Base-by-base conservation (phyloP, 2,329 filamentous ascomycete genomes). In the Huntiella bhutanensis region DNA sequence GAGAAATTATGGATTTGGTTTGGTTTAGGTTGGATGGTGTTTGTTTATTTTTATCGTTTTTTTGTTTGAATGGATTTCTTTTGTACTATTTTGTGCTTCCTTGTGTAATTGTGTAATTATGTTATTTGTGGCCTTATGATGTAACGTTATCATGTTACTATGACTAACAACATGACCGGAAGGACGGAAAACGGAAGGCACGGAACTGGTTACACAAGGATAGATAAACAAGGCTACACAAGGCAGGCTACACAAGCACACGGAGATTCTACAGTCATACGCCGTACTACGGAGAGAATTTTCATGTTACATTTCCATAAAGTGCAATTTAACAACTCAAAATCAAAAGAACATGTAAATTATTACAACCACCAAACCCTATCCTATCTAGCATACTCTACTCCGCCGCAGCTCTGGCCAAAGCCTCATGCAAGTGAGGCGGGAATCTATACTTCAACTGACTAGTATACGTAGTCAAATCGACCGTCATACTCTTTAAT, bases 371-470 rank as follows among this genome's bases (percentile, higher is more conserved):
- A 17, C 7, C 17, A 37, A 38, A 32, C 15, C 33, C 15, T 12
- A 22, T 16, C 12, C 19, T 12, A 19, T 4, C 11, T 11, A 16
- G 17, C 7, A 38, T 41, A 15, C 4, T 37, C 56, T 59, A 73
- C 56, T 86, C 81, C 39, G 80, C 78, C 43, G 81, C 83, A 36
- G 83, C 85, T 57, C 80, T 75, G 42, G 86, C 87, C 57, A 96
- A 66, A 52, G 81, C 82, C 67, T 95, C 88, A 63, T 92, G 88
- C 47, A 96, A 71, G 56, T 82, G 74, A 34, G 83, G 81, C 43
- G 85, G 84, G 64, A 96, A 73, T 57, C 91, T 78, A 64, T 94
- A 96, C 57, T 83, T 78, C 58, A 96, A 76, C 70, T 94, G 77
- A 48, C 86, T 47, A 12, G 86, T 88, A 66, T 94, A 96, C 11